phyloP scores from a whole-genome alignment of 1,284 basidiomycete genomes.

The Heliocybe sulcata region DNA sequence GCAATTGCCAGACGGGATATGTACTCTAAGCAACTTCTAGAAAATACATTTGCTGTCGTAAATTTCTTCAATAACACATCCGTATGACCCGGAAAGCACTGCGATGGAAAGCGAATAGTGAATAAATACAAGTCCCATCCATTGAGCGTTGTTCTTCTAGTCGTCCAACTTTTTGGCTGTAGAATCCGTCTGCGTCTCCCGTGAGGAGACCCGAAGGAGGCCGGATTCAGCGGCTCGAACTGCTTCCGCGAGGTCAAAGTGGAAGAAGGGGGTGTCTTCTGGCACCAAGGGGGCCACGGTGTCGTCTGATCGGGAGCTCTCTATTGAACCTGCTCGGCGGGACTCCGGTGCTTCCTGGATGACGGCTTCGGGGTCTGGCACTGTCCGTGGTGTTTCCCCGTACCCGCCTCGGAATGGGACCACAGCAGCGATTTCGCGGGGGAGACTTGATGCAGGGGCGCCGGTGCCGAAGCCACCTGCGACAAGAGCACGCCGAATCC shows the following conservation, averaged over 20 bases:
- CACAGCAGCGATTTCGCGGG: conserved; percentile 68
- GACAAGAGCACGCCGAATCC: conserved; percentile 87
- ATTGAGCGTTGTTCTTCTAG: neutral
- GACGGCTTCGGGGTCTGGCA: neutral
- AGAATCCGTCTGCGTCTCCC: neutral
- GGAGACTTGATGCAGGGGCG: conserved; percentile 25
- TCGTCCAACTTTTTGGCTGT: neutral
- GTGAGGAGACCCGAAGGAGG: neutral
- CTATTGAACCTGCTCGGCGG: neutral
- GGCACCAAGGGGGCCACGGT: conserved; percentile 27
- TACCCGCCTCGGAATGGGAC: conserved; percentile 47
- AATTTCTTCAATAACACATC: neutral
- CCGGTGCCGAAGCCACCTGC: conserved; percentile 83
- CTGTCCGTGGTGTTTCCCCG: conserved; percentile 6
- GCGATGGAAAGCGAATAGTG: neutral
- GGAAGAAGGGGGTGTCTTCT: conserved; percentile 78
- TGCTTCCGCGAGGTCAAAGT: conserved; percentile 75
- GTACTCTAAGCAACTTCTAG: neutral
- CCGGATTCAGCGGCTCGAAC: conserved; percentile 60
- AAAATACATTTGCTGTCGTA: neutral
- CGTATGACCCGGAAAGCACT: neutral
- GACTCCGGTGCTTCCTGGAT: neutral
- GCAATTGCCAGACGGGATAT: neutral
- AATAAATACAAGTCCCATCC: neutral
- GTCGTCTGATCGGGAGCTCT: neutral